Conservation (phyloP, 371 early-diverging fungal genomes). For the Umbelopsis sp. region DNA sequence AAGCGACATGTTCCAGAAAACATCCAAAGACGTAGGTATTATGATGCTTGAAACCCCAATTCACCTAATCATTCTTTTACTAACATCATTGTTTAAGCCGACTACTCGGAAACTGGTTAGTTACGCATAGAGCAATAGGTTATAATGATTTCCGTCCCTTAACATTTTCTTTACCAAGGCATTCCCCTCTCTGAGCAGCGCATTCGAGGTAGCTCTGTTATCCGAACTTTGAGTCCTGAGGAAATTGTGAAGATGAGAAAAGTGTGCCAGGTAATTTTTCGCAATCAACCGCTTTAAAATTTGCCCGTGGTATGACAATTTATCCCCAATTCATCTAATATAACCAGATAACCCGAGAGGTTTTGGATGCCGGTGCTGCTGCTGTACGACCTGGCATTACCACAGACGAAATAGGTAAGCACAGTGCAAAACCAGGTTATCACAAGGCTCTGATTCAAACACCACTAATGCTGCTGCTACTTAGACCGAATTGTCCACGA, state of each 20-base stretch:
- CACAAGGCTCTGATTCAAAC: background rate
- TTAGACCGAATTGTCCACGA: slow-evolving; percentile 85
- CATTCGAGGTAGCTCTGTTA: slow-evolving; percentile 57
- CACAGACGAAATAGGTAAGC: slow-evolving; percentile 82
- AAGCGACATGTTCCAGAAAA: slow-evolving; percentile 76
- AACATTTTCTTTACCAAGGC: slow-evolving; percentile 37
- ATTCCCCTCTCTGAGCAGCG: slow-evolving; percentile 75
- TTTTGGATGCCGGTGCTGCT: slow-evolving; percentile 80
- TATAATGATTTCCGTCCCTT: too few relatives aligned
- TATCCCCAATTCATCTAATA: background rate
- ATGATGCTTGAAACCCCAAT: background rate
- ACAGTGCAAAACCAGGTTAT: background rate
- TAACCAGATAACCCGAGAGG: slow-evolving; percentile 80
- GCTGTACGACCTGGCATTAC: slow-evolving; percentile 88
- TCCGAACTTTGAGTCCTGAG: slow-evolving; percentile 65
- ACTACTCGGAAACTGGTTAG: slow-evolving; percentile 77
- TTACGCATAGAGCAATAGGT: too few relatives aligned
- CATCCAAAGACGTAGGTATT: slow-evolving; percentile 65
- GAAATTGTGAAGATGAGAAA: slow-evolving; percentile 86
- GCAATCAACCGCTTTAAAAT: too few relatives aligned
- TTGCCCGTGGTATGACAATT: background rate
- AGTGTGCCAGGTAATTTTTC: slow-evolving; percentile 68
- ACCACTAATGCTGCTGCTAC: background rate
- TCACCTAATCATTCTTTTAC: background rate
- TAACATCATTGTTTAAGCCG: slow-evolving; percentile 47